Evolutionary conservation across 176 grass and related monocot genomes (phyloP), one percentile per base, ranked within the genome.

Genomic region (Triticum dicoccoides): DNA sequence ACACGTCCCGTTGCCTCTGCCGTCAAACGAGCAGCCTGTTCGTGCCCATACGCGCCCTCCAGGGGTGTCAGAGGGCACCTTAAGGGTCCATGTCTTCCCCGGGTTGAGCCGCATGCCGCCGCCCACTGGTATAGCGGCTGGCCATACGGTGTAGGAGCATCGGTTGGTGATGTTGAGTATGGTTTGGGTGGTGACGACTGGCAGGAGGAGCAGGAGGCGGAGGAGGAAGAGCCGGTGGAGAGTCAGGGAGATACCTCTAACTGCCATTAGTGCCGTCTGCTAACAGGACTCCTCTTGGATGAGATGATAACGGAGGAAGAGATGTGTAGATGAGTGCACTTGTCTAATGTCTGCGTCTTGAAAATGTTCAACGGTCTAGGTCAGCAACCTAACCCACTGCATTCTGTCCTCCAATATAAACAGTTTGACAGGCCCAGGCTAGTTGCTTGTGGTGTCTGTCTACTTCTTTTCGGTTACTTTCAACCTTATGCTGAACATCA

Each of bases 131-230:
- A 23, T 0, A 37, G 76, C 52, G 11, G 76, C 76, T 11, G 63
- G 76, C 86, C 80, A 83, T 61, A 88, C 71, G 23, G 80, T 88
- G 68, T 38, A 54, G 52, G 79, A 23, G 65, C 84, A 89, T 24
- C 6, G 34, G 67, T 89, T 85, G 61, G 3, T 88, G 70, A 85
- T 84, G 58, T 3, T 84, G 0, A 76, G 45, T 54, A 59, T 76
- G 54, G 54, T 21, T 56, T 56, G 52, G 52, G 17, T 7, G 54
- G 54, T 58, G 54, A 20, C 6, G 54, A 58, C 0, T 21, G 54
- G 54, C 54, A 20, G 54, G 54, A 56, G 52, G 17, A 58, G 51
- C 1, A 54, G 54, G 6, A 52, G 4, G 49, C 5, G 5, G 51
- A 51, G 13, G 0, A 52, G 49, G 15, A 54, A 15, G 14, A n/a